A percentile compares a stretch with the other conserved stretches of the same genome.
Evolutionary conservation across 116 monocot genomes (phyloP).

Genomic region (Dioscorea cayenensis): DNA sequence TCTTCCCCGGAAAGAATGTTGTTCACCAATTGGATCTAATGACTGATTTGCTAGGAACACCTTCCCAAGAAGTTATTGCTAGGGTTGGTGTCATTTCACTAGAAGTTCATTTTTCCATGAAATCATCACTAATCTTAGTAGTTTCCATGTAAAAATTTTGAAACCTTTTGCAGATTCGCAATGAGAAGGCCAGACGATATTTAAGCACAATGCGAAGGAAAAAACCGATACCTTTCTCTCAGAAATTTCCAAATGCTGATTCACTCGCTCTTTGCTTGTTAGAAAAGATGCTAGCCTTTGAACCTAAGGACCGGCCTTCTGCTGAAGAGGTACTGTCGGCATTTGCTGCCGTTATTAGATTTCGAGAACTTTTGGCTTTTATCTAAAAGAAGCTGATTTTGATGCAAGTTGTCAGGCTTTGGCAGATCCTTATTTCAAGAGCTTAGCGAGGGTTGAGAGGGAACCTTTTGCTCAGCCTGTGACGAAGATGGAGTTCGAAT

Average conservation of each 20-base stretch:
- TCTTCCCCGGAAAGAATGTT: constrained; percentile 75
- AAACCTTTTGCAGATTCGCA: constrained; percentile 44
- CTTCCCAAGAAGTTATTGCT: constrained; percentile 35
- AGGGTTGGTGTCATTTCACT: constrained; percentile 9
- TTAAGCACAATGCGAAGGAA: constrained; percentile 83
- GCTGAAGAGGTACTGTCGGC: constrained; percentile 74
- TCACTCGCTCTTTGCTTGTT: constrained; percentile 75
- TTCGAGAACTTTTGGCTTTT: too few species aligned
- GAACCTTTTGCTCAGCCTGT: constrained; percentile 80
- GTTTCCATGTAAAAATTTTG: not conserved
- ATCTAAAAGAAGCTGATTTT: constrained; percentile 32
- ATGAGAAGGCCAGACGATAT: constrained; percentile 84
- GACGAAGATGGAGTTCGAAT: constrained; percentile 89
- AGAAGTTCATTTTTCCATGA: not conserved
- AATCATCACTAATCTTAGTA: not conserved
- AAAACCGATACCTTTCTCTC: constrained; percentile 60
- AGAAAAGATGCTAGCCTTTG: constrained; percentile 86
- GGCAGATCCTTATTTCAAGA: constrained; percentile 84
- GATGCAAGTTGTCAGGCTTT: constrained; percentile 56
- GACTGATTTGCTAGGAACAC: constrained; percentile 60
- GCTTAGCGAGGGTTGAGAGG: constrained; percentile 78
- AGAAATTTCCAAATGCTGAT: constrained; percentile 85
- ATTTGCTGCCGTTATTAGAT: too few species aligned
- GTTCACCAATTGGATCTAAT: constrained; percentile 73
- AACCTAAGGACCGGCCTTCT: constrained; percentile 79